Percentiles rank a stretch among this genome's conserved stretches.
Conservation (phyloP, 1,284 basidiomycete genomes). For the Rhodotorula sp. region DNA sequence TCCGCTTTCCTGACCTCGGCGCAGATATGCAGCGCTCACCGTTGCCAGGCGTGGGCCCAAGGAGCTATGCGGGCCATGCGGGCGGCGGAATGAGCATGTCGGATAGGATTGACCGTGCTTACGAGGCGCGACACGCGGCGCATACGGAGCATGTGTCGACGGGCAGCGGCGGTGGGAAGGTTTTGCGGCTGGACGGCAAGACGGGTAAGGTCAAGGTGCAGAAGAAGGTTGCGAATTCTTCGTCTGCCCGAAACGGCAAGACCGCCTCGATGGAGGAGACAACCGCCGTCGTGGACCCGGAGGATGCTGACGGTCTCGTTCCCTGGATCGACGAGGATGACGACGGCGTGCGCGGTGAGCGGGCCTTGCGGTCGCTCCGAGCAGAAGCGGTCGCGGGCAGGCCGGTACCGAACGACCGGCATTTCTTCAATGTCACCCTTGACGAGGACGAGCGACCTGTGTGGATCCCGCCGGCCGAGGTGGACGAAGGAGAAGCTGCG, state of each 20-base stretch:
- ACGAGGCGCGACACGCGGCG: slow-evolving; percentile 14
- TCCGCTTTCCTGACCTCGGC: slow-evolving; percentile 38
- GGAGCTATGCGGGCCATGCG: slow-evolving; percentile 35
- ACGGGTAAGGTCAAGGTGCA: slow-evolving; percentile 38
- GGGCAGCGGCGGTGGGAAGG: slow-evolving; percentile 12
- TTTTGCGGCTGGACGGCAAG: slow-evolving; percentile 38
- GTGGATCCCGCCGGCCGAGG: slow-evolving; percentile 8
- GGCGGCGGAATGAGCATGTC: slow-evolving; percentile 22
- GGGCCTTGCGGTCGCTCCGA: not conserved
- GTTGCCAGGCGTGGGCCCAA: not conserved
- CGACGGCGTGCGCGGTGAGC: slow-evolving; percentile 18
- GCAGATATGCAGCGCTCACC: not conserved
- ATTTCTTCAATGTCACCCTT: slow-evolving; percentile 9
- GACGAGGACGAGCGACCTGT: slow-evolving; percentile 1
- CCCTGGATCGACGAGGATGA: slow-evolving; percentile 32
- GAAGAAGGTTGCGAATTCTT: slow-evolving; percentile 14
- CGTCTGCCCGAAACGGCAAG: not conserved
- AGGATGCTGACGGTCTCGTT: slow-evolving; percentile 7
- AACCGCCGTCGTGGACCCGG: not conserved
- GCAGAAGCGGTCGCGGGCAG: not conserved
- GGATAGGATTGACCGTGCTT: slow-evolving; percentile 29
- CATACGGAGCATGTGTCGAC: not conserved
- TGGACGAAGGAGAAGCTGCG: not conserved
- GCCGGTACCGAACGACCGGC: not conserved
- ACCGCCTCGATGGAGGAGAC: slow-evolving; percentile 4